Evolutionary conservation across 2,329 filamentous ascomycete genomes (phyloP), one percentile per base, ranked within the genome.

Genomic region (Lecanicillium sp.): DNA sequence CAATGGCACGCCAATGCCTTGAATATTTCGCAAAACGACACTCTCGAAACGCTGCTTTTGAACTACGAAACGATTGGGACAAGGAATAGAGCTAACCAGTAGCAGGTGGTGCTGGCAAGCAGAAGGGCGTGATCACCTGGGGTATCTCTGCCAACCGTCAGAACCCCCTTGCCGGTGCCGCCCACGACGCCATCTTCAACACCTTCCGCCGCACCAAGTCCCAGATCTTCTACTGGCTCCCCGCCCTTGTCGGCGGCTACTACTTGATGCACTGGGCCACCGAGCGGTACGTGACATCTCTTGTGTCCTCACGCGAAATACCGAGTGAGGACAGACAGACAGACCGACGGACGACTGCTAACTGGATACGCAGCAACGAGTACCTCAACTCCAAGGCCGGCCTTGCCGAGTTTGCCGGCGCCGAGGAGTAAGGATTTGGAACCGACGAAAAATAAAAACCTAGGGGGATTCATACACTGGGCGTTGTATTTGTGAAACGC

Each of bases 151-250:
- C 86, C 58, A 97, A 98, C 79, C 85, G 87, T 66, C 91, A 95
- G 75, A 84, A 87, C 63, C 87, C 90, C 55, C 78, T 95, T 58
- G 89, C 89, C 55, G 88, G 87, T 61, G 75, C 84, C 52, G 69
- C 78, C 56, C 73, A 91, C 69, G 86, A 84, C 58, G 91, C 90
- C 63, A 72, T 97, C 75, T 97, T 97, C 84, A 98, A 98, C 81
- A 84, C 82, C 60, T 94, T 86, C 79, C 84, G 93, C 69, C 83
- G 93, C 62, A 87, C 86, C 72, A 84, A 83, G 67, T 70, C 78
- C 59, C 93, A 97, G 77, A 82, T 95, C 58, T 82, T 97, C 59
- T 98, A 90, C 79, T 83, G 90, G 70, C 78, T 84, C 21, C 87
- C 93, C 51, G 86, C 90, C 32, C 72, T 95, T 59, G 61, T 93